Conservation (phyloP, 495 filamentous ascomycete species). For the Pyrenula massariospora region DNA sequence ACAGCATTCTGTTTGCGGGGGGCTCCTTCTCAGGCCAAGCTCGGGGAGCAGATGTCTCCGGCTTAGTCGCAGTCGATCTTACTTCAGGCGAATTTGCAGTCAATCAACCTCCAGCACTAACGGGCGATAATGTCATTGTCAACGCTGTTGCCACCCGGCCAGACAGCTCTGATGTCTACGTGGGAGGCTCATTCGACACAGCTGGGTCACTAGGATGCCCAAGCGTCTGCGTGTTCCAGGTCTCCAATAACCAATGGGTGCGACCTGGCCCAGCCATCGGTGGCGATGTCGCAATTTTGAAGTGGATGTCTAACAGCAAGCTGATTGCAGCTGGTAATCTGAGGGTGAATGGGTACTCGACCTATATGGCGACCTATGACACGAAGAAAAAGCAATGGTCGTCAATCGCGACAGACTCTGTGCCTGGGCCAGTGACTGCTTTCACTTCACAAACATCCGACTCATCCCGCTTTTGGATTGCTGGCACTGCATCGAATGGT, state of each 20-base stretch:
- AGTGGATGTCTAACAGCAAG: slow-evolving; percentile 58
- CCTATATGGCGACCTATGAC: slow-evolving; percentile 67
- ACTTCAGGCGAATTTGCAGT: slow-evolving; percentile 40
- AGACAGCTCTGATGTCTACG: slow-evolving; percentile 60
- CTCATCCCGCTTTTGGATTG: slow-evolving; percentile 63
- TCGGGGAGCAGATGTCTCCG: slow-evolving; percentile 49
- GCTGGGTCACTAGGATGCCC: slow-evolving; percentile 79
- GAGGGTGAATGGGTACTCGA: slow-evolving; percentile 46
- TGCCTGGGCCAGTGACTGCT: slow-evolving; percentile 71
- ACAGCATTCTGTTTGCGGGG: slow-evolving; percentile 67
- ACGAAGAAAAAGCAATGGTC: slow-evolving; percentile 50
- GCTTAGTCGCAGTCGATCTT: slow-evolving; percentile 74
- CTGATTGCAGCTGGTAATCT: slow-evolving; percentile 72
- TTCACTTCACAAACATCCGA: slow-evolving; percentile 60
- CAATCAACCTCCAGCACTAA: slow-evolving; percentile 59
- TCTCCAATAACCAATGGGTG: slow-evolving; percentile 58
- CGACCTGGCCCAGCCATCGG: slow-evolving; percentile 56
- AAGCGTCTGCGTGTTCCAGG: slow-evolving; percentile 68
- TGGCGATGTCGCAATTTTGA: slow-evolving; percentile 57
- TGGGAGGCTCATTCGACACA: slow-evolving; percentile 68
- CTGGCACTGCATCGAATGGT: slow-evolving; percentile 54
- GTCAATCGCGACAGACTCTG: slow-evolving; percentile 48
- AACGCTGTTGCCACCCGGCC: slow-evolving; percentile 61
- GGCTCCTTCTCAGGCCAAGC: slow-evolving; percentile 64
- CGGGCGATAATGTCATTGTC: slow-evolving; percentile 56